phyloP scores from a whole-genome alignment of 202 grass and related monocot genomes.

The Elaeis oleifera region DNA sequence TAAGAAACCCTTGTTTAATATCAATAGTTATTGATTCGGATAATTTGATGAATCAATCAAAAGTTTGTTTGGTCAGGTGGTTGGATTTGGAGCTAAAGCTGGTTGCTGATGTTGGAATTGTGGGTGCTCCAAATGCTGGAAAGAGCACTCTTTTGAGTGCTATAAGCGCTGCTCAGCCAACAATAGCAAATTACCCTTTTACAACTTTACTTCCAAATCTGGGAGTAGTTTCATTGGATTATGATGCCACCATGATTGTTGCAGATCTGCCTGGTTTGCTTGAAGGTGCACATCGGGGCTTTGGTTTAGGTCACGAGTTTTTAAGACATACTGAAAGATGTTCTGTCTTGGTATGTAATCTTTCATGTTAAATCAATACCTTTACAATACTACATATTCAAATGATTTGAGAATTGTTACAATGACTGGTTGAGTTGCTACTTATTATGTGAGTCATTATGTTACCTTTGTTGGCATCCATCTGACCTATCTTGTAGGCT shows the following conservation, averaged over 20 bases:
- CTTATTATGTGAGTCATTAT: no score
- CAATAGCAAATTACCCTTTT: constrained; percentile 95
- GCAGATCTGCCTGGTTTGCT: constrained; percentile 92
- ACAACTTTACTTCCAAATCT: constrained; percentile 96
- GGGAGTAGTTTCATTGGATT: constrained; percentile 89
- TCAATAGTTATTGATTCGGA: no score
- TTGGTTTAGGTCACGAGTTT: constrained; percentile 94
- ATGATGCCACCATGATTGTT: constrained; percentile 93
- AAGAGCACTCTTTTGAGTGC: constrained; percentile 92
- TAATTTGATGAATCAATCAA: no score
- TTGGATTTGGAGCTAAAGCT: constrained; percentile 92
- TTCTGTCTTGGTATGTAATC: constrained; percentile 54
- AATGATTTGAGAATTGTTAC: no score
- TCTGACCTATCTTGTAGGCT: no score
- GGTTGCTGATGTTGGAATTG: constrained; percentile 92
- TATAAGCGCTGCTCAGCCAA: constrained; percentile 80
- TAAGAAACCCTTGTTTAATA: no score
- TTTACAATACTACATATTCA: no score
- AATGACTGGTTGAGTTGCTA: no score
- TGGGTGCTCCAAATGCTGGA: constrained; percentile 94
- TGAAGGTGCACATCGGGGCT: constrained; percentile 92
- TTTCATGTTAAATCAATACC: background rate
- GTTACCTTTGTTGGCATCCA: no score
- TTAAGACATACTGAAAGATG: constrained; percentile 89
- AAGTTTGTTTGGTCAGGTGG: constrained; percentile 47